Base-by-base conservation (phyloP, 257 asterid species). In the Linderniella brevidens region DNA sequence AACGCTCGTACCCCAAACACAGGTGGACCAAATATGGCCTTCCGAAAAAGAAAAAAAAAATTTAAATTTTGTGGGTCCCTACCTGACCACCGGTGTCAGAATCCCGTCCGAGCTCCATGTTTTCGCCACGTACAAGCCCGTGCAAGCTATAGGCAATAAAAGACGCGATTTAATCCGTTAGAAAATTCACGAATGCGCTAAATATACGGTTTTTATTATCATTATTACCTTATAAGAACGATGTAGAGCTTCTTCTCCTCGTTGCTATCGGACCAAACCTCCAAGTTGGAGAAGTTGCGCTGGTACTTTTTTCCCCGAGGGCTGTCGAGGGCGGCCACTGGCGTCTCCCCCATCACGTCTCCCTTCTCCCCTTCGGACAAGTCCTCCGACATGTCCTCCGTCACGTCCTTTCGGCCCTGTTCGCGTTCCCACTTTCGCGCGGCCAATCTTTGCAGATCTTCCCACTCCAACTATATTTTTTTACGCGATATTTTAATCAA, bases 11-110 rank as follows among this genome's bases (percentile, higher is more conserved):
- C n/a, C n/a, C n/a, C n/a, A n/a, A n/a, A n/a, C n/a, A n/a, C n/a
- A n/a, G n/a, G n/a, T n/a, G n/a, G n/a, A n/a, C n/a, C n/a, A n/a
- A n/a, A n/a, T n/a, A n/a, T n/a, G n/a, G n/a, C n/a, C n/a, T n/a
- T n/a, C n/a, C n/a, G n/a, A n/a, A n/a, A n/a, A n/a, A n/a, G n/a
- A n/a, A n/a, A n/a, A 25, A 3, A 25, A 25, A 25, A 25, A 25
- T 25, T 6, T 3, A 25, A 6, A 25, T 25, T 2, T 25, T 25
- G 3, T 2, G 32, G 32, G 32, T 15, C 16, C 9, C 9, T 63
- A 78, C 94, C 88, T 83, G 94, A 46, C 94, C 94, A 41, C 94
- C 94, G 0, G 94, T 83, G 52, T 83, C 94, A 17, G 92, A 77
- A 65, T 83, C 94, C 48, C 94, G 77, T 58, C 94, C 94, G 56